A percentile compares a stretch with the other conserved stretches of the same genome.
Conservation (phyloP, 2,329 filamentous ascomycete species). For the Rhexocercosporidium sp. region DNA sequence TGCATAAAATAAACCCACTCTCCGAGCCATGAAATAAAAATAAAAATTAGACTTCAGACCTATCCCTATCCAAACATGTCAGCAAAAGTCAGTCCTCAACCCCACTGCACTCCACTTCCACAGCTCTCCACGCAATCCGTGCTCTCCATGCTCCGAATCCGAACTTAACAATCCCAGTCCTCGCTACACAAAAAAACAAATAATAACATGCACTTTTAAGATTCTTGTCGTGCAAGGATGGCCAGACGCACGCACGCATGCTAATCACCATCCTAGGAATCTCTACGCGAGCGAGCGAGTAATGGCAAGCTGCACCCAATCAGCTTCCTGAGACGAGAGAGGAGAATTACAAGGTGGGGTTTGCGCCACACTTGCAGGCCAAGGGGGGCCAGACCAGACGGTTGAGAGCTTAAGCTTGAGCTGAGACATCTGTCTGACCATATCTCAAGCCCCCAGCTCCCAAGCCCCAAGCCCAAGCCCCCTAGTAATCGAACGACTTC, state of each 20-base stretch:
- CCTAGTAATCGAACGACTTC: no score
- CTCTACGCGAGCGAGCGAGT: background rate
- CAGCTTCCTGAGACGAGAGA: background rate
- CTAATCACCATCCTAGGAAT: conserved; percentile 18
- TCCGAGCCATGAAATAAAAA: no score
- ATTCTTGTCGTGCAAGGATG: background rate
- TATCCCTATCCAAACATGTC: no score
- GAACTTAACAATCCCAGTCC: background rate
- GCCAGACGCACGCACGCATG: background rate
- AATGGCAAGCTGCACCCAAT: background rate
- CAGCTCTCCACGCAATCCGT: background rate
- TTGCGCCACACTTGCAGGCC: background rate
- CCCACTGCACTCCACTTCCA: background rate
- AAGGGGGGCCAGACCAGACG: no score
- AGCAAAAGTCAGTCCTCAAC: background rate
- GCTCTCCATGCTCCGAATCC: no score
- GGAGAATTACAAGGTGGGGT: background rate
- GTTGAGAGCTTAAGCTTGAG: no score
- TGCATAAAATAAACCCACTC: no score
- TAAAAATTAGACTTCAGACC: background rate
- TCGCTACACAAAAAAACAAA: conserved; percentile 24
- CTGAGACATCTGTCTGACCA: no score
- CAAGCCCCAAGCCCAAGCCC: no score
- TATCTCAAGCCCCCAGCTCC: no score
- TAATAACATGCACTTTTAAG: conserved; percentile 15